Evolutionary conservation across 331 rosid genomes (phyloP).

Genomic region (Cydonia oblonga): DNA sequence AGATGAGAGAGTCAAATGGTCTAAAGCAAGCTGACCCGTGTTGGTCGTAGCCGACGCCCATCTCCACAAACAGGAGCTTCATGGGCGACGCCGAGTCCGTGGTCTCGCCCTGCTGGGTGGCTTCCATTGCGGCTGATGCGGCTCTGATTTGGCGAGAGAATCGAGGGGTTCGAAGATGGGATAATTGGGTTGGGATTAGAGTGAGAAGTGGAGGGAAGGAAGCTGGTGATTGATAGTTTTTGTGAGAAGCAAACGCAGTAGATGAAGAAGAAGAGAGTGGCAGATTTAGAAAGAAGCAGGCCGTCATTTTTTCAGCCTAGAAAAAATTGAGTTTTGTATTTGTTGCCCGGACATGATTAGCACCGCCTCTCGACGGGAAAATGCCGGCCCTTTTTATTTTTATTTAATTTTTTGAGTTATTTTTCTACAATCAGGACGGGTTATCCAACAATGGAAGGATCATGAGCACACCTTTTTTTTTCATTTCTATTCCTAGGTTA

Average conservation of each 20-base stretch:
- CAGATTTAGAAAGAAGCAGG: constrained; percentile 22
- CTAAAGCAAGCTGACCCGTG: constrained; percentile 48
- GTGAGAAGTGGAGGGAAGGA: constrained; percentile 2
- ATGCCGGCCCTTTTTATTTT: background rate
- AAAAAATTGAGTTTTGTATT: background rate
- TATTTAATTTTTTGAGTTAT: too few species aligned
- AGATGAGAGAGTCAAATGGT: background rate
- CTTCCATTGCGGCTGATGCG: constrained; percentile 53
- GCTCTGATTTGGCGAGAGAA: constrained; percentile 22
- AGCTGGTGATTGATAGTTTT: constrained; percentile 3
- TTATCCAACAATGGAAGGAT: background rate
- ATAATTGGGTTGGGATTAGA: constrained; percentile 14
- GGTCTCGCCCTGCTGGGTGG: constrained; percentile 19
- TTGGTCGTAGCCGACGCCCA: constrained; percentile 98
- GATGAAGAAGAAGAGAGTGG: constrained; percentile 8
- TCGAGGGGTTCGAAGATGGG: constrained; percentile 18
- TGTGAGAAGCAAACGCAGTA: background rate
- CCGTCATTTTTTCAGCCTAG: constrained; percentile 31
- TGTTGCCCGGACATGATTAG: background rate
- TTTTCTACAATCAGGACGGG: background rate
- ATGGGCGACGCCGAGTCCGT: constrained; percentile 28
- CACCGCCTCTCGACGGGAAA: background rate
- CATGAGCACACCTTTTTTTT: too few species aligned
- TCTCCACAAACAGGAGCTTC: constrained; percentile 88
- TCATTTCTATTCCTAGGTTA: too few species aligned